A percentile compares a stretch with the other conserved stretches of the same genome.
Conservation (phyloP, 2,329 filamentous ascomycete species). For the Cladophialophora exuberans region DNA sequence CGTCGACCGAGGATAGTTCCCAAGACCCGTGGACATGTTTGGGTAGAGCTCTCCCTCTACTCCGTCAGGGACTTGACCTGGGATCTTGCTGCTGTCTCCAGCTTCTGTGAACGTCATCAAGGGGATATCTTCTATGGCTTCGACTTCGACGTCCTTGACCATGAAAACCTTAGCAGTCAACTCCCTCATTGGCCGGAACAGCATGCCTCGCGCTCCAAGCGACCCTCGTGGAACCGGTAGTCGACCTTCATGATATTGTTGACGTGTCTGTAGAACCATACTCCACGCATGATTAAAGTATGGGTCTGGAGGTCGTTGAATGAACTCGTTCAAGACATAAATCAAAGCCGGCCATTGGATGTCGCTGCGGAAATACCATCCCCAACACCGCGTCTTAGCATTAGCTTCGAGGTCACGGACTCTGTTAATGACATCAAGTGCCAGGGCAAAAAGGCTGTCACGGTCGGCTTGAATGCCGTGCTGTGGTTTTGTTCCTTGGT, state of each 20-base stretch:
- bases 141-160: not conserved
- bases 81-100: not conserved
- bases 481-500: not conserved
- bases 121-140: not conserved
- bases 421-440: not conserved
- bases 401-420: not conserved
- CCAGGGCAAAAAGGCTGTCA: not conserved
- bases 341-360: constrained; percentile 58
- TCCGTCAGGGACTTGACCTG: not conserved
- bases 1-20: not conserved
- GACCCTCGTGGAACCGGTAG: not conserved
- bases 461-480: not conserved
- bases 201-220: not conserved
- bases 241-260: not conserved
- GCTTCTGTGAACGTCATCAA: not conserved
- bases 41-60: no score
- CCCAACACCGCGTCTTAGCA: not conserved
- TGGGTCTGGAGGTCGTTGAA: constrained; percentile 40
- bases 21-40: no score
- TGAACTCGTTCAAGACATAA: constrained; percentile 49
- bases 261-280: not conserved
- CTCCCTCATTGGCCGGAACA: not conserved
- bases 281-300: constrained; percentile 46
- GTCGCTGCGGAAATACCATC: constrained; percentile 31
- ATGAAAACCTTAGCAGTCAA: not conserved